Percentiles rank a stretch among this genome's conserved stretches.
These are phyloP conservation scores for Dendrobium huoshanense DNA, from an alignment of 106 monocot species.

Conservation along the genomic window DNA sequence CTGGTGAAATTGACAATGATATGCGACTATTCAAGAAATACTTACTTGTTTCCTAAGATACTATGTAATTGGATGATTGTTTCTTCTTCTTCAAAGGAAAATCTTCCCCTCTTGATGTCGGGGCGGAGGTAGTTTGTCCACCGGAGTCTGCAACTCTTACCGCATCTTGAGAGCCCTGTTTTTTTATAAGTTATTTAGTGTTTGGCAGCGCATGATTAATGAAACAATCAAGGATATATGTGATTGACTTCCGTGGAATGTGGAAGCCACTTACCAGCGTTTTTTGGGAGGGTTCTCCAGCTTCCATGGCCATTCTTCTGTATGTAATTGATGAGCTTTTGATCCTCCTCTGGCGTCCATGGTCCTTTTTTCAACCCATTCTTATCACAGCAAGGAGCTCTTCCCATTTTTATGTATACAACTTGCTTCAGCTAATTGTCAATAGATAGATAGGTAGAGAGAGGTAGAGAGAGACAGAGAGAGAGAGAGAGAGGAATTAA, in stretches of 20 bases:
- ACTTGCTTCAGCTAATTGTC: neutral
- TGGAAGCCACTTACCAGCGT: constrained; percentile 4
- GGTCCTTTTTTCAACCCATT: constrained; percentile 10
- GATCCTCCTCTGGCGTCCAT: constrained; percentile 7
- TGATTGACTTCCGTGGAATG: neutral
- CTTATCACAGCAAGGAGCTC: constrained; percentile 11
- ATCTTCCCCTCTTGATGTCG: constrained; percentile 10
- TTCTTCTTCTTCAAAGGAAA: constrained; percentile 11
- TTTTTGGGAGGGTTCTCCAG: constrained; percentile 10
- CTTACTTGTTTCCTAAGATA: constrained; percentile 12
- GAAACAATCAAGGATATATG: neutral
- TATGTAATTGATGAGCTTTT: constrained; percentile 8
- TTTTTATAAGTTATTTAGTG: no score
- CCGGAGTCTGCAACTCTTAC: constrained; percentile 10
- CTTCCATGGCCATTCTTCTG: constrained; percentile 9
- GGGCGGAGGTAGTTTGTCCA: constrained; percentile 13
- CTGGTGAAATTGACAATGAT: no score
- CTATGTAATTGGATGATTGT: constrained; percentile 10
- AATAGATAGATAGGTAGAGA: neutral
- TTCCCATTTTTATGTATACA: neutral
- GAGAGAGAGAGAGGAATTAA: neutral
- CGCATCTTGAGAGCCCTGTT: constrained; percentile 2
- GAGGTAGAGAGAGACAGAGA: neutral
- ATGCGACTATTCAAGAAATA: neutral
- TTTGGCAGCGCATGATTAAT: neutral